These are phyloP conservation scores for Mycena pura DNA, from an alignment of 768 basidiomycete species.

Conservation along the genomic window DNA sequence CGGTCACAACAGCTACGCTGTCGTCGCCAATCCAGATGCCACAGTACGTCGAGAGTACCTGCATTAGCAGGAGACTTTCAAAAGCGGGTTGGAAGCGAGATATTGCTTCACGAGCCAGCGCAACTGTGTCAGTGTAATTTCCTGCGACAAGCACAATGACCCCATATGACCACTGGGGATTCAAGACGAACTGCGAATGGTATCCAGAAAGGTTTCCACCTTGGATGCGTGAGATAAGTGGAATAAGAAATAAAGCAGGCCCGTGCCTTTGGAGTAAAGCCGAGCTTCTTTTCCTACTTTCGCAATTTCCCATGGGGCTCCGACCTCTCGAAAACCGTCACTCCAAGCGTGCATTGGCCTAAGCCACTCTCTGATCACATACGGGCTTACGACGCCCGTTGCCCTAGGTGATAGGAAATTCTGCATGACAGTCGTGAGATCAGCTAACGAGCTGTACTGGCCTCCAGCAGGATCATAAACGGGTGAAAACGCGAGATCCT, in stretches of 20 bases:
- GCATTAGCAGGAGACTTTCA: slow-evolving; percentile 36
- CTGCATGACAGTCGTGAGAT: slow-evolving; percentile 51
- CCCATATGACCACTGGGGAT: slow-evolving; percentile 48
- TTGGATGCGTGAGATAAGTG: slow-evolving; percentile 7
- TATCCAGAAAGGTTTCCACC: slow-evolving; percentile 48
- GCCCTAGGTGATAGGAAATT: slow-evolving; percentile 50
- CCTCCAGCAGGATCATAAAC: slow-evolving; percentile 53
- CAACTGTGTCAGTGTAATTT: slow-evolving; percentile 37
- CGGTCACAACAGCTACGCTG: slow-evolving; percentile 34
- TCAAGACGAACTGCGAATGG: slow-evolving; percentile 46
- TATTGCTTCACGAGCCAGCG: slow-evolving; percentile 40
- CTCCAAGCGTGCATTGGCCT: slow-evolving; percentile 47
- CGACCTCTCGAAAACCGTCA: slow-evolving; percentile 43
- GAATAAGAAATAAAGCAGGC: slow-evolving; percentile 2
- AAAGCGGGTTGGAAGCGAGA: slow-evolving; percentile 43
- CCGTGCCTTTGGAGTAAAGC: slow-evolving; percentile 42
- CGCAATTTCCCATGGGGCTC: slow-evolving; percentile 52
- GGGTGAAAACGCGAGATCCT: slow-evolving; percentile 49
- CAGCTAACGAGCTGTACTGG: slow-evolving; percentile 57
- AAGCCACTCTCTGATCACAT: slow-evolving; percentile 50
- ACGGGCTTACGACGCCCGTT: slow-evolving; percentile 41
- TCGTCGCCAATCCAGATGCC: slow-evolving; percentile 44
- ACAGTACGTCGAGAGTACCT: slow-evolving; percentile 35
- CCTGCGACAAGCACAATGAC: slow-evolving; percentile 50
- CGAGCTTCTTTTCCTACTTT: slow-evolving; percentile 36